Evolutionary conservation across 2,329 filamentous ascomycete species (phyloP), one percentile per base, ranked within the genome.

Genomic region (Scorias spongiosa): DNA sequence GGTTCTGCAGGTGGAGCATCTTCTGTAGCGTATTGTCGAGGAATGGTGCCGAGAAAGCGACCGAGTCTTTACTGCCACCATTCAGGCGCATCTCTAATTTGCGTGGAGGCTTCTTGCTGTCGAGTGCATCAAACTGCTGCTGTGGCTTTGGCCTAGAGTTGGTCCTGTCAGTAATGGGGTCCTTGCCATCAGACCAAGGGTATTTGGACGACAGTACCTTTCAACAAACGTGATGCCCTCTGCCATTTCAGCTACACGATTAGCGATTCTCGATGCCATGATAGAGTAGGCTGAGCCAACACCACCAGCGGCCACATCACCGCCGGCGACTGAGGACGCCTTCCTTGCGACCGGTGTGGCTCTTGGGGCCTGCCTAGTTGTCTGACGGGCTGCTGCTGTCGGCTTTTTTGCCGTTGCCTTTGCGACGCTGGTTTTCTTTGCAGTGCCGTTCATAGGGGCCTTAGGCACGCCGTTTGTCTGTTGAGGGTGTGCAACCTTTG

Each of bases 171-270:
- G 20, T 26, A 7, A 26, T 26, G 20, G 3, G 45, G 57, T 45
- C 46, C 57, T 46, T 43, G 57, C 42, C 50, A 59, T 48, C 26
- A 44, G 44, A 17, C 45, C 47, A 40, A 39, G 10, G n/a, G 34
- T 3, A 6, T 37, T 37, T 17, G 9, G 9, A 37, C 15, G 34
- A 4, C 34, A 53, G 42, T 50, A 60, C 60, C 66, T 64, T 55
- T 70, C 67, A 39, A 69, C 65, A 48, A 71, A 69, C 12, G 68
- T 70, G 50, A 69, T 67, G 57, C 68, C 70, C 57, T 71, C 68
- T 7, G 68, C 68, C 66, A 71, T 69, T 51, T 71, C 68, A 5
- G 66, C 68, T 10, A 71, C 67, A 39, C 68, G 61, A 54, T 71
- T 71, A 38, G 67, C 66, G 48, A 71, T 69, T 37, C 68, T 52